Percentiles rank a stretch among this genome's conserved stretches.
Evolutionary conservation across 768 basidiomycete genomes (phyloP).

Genomic region (Podaxis pistillaris): DNA sequence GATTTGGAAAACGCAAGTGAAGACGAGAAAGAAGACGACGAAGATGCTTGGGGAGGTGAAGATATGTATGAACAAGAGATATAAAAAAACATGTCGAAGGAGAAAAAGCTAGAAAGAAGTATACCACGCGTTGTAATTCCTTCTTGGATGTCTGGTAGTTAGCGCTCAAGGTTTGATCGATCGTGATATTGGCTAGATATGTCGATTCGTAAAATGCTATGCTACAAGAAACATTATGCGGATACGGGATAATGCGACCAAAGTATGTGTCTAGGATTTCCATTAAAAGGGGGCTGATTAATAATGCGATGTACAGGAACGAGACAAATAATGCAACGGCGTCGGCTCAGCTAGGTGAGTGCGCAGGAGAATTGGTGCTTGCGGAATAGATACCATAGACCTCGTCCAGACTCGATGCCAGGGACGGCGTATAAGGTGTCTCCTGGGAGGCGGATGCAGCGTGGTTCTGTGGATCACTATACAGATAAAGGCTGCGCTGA

Average conservation of each 20-base stretch:
- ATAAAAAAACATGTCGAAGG: constrained; percentile 19
- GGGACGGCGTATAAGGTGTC: neutral
- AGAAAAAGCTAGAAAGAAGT: neutral
- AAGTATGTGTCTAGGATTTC: neutral
- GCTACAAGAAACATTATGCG: neutral
- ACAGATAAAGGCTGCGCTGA: neutral
- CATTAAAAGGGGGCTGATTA: neutral
- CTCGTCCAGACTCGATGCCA: neutral
- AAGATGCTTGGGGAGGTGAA: constrained; percentile 36
- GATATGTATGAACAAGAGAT: constrained; percentile 77
- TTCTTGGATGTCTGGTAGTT: neutral
- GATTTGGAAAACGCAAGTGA: constrained; percentile 45
- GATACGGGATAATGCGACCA: neutral
- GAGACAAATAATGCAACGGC: too few relatives aligned
- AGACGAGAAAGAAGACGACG: constrained; percentile 48
- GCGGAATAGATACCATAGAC: neutral
- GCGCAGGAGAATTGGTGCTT: neutral
- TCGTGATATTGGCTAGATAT: neutral
- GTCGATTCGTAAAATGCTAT: neutral
- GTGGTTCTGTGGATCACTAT: neutral
- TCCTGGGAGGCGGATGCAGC: neutral
- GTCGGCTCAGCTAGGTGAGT: neutral
- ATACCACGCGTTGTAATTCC: neutral
- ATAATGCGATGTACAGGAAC: neutral
- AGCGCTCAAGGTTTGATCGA: neutral